phyloP scores from a whole-genome alignment of 1,139 yeast species.

The Blastobotrys petasosporus region DNA sequence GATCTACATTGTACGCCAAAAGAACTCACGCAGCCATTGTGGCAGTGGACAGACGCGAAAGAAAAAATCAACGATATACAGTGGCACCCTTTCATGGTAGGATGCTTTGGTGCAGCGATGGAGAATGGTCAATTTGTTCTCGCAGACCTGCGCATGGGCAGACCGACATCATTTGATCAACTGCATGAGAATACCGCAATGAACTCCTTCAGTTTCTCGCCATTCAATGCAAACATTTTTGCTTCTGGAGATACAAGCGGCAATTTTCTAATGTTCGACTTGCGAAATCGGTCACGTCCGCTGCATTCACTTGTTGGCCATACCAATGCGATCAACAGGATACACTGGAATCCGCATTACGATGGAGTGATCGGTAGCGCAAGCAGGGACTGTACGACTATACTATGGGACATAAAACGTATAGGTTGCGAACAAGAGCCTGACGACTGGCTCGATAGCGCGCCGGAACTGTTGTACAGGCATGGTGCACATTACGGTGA shows the following conservation, averaged over 20 bases:
- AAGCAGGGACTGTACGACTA: constrained; percentile 66
- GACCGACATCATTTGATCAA: constrained; percentile 19
- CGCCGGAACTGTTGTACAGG: constrained; percentile 49
- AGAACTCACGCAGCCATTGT: constrained; percentile 7
- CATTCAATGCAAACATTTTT: constrained; percentile 46
- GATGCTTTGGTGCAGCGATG: constrained; percentile 63
- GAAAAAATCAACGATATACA: constrained; percentile 8
- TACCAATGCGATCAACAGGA: constrained; percentile 53
- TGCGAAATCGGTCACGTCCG: constrained; percentile 39
- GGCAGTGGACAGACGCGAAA: constrained; percentile 7
- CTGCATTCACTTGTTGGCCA: constrained; percentile 42
- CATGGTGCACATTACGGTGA: constrained; percentile 92
- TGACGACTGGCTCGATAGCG: constrained; percentile 28
- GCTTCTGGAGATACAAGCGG: constrained; percentile 70
- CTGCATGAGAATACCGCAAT: constrained; percentile 42
- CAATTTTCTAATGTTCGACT: constrained; percentile 58
- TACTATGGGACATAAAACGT: constrained; percentile 56
- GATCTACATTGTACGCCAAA: constrained; percentile 34
- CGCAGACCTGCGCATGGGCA: constrained; percentile 51
- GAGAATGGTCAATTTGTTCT: constrained; percentile 66
- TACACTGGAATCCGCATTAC: constrained; percentile 69
- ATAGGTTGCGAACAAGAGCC: constrained; percentile 32
- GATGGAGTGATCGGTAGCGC: constrained; percentile 60
- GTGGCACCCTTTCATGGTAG: constrained; percentile 28
- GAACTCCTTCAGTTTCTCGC: constrained; percentile 62